Evolutionary conservation across 306 rosid species (phyloP).

Genomic region (Ammopiptanthus mongolicus): DNA sequence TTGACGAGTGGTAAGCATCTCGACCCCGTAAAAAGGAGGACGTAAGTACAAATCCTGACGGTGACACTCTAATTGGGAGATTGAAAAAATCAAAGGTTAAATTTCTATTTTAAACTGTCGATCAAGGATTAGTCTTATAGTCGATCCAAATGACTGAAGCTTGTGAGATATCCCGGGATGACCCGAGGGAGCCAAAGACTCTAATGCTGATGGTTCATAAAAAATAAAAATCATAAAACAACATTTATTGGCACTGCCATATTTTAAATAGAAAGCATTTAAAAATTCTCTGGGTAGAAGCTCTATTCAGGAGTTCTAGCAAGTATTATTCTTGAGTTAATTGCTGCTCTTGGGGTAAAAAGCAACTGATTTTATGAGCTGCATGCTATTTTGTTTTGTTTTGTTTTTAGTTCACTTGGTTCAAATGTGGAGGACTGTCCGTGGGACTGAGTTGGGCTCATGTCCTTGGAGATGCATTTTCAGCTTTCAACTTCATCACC

Average conservation of each 20-base stretch:
- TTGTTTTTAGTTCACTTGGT: constrained; percentile 48
- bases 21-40: no score
- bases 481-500: constrained; percentile 59
- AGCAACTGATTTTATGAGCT: background rate
- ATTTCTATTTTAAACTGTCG: no score
- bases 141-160: no score
- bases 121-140: no score
- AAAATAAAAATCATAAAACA: no score
- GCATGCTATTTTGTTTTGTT: background rate
- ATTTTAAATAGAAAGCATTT: background rate
- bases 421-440: constrained; percentile 73
- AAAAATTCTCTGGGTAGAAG: background rate
- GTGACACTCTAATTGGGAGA: no score
- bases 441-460: constrained; percentile 86
- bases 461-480: constrained; percentile 68
- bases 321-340: background rate
- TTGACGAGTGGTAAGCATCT: no score
- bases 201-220: no score
- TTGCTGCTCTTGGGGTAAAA: background rate
- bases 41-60: no score
- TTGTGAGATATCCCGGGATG: no score
- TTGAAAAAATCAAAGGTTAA: no score
- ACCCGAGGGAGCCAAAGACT: no score
- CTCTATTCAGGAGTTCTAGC: background rate
- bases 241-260: background rate